Evolutionary conservation across 306 rosid genomes (phyloP).

Genomic region (Trifolium repens): DNA sequence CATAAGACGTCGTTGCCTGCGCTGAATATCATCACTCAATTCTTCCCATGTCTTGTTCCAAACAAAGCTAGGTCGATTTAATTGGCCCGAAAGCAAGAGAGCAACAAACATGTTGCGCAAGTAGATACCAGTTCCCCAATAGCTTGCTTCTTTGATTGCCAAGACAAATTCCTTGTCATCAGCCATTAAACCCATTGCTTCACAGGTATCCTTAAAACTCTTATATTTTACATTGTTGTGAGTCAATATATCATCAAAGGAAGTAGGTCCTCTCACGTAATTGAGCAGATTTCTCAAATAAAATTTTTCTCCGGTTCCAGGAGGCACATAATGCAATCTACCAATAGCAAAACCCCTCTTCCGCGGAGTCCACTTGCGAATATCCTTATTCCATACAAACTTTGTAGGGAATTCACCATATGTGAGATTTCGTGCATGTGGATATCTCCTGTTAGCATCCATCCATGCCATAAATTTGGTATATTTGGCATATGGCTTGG

Average conservation of each 20-base stretch:
- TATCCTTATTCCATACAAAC: not conserved
- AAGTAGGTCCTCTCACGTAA: not conserved
- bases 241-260: too few relatives aligned
- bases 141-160: too few relatives aligned
- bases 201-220: too few relatives aligned
- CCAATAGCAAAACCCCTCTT: not conserved
- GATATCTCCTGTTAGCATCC: too few relatives aligned
- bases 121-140: rapidly evolving
- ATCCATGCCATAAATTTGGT: too few relatives aligned
- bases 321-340: not conserved
- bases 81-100: not conserved
- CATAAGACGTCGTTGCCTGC: not conserved
- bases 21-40: too few relatives aligned
- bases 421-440: too few relatives aligned
- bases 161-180: rapidly evolving
- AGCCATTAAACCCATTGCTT: not conserved
- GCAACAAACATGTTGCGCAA: not conserved
- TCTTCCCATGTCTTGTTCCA: too few relatives aligned
- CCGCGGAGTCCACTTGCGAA: not conserved
- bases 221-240: too few relatives aligned
- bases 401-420: too few relatives aligned
- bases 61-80: rapidly evolving
- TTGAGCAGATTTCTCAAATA: too few relatives aligned
- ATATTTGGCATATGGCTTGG: too few relatives aligned
- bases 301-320: not conserved